These are phyloP conservation scores for Laguncularia racemosa DNA, from an alignment of 345 rosid genomes.

Conservation along the genomic window DNA sequence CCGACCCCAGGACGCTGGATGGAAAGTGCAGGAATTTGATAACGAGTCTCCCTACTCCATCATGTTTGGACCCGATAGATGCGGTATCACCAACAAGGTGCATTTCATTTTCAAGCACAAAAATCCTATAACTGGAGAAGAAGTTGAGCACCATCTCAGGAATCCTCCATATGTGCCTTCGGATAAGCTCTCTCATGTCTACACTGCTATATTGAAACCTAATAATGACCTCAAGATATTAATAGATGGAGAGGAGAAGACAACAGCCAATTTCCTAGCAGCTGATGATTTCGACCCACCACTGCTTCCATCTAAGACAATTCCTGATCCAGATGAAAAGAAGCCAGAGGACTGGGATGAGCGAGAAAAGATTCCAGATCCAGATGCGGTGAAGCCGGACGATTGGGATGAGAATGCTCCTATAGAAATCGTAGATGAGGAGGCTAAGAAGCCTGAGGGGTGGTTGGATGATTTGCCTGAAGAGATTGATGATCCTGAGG, in stretches of 20 bases:
- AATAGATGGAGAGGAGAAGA: slow-evolving; percentile 45
- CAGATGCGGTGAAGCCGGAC: slow-evolving; percentile 39
- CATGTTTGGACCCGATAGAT: slow-evolving; percentile 63
- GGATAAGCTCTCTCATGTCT: slow-evolving; percentile 48
- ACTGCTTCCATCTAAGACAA: slow-evolving; percentile 35
- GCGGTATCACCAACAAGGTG: slow-evolving; percentile 51
- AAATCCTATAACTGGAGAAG: slow-evolving; percentile 42
- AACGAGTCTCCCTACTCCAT: slow-evolving; percentile 41
- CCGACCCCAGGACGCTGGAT: slow-evolving; percentile 38
- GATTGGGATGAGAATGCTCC: slow-evolving; percentile 64
- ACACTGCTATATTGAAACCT: slow-evolving; percentile 43
- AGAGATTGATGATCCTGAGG: slow-evolving; percentile 57
- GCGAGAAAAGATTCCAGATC: slow-evolving; percentile 33
- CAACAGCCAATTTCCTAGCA: slow-evolving; percentile 31
- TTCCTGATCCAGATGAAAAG: slow-evolving; percentile 41
- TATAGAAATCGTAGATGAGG: slow-evolving; percentile 33
- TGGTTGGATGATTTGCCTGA: slow-evolving; percentile 49
- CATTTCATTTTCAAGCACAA: slow-evolving; percentile 52
- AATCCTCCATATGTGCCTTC: slow-evolving; percentile 38
- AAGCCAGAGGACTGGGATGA: slow-evolving; percentile 63
- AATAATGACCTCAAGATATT: slow-evolving; percentile 33
- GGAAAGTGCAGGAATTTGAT: slow-evolving; percentile 33
- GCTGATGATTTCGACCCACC: slow-evolving; percentile 48
- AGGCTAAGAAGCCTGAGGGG: slow-evolving; percentile 52
- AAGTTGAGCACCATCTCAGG: slow-evolving; percentile 45